Conservation (phyloP, 306 rosid species). For the Cajanus cajan region DNA sequence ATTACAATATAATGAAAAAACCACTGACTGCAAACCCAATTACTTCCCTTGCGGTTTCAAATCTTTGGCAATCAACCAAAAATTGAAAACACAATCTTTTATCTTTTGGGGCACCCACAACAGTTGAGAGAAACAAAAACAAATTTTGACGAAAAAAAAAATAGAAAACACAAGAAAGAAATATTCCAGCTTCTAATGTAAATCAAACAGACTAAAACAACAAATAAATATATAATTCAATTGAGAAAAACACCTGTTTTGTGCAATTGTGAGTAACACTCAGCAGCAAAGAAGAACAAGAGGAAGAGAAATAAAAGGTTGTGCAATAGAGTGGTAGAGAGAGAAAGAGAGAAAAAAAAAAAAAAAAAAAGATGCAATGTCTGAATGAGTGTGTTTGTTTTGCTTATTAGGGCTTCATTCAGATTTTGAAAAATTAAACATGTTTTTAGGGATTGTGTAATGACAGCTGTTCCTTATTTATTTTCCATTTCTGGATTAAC, state of each 20-base stretch:
- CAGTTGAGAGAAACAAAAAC: background rate
- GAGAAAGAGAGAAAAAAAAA: too few species aligned
- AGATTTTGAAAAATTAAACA: background rate
- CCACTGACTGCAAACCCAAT: background rate
- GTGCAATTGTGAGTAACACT: background rate
- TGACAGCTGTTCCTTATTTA: background rate
- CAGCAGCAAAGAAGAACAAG: background rate
- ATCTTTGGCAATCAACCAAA: background rate
- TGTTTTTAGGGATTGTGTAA: background rate
- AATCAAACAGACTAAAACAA: background rate
- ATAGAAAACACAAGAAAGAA: background rate
- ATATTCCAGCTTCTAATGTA: background rate
- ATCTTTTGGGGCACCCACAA: background rate
- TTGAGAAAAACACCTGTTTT: conserved; percentile 21
- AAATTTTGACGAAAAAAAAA: background rate
- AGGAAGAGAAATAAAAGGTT: background rate
- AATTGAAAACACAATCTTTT: background rate
- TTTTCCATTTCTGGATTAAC: background rate
- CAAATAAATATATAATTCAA: background rate
- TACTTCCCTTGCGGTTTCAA: background rate
- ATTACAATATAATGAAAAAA: background rate
- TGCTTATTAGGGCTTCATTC: background rate
- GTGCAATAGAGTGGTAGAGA: background rate
- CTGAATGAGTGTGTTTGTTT: background rate
- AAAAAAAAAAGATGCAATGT: background rate